A percentile compares a stretch with the other conserved stretches of the same genome.
Conservation (phyloP, 2,329 filamentous ascomycete genomes). For the Didymosphaeria variabile region DNA sequence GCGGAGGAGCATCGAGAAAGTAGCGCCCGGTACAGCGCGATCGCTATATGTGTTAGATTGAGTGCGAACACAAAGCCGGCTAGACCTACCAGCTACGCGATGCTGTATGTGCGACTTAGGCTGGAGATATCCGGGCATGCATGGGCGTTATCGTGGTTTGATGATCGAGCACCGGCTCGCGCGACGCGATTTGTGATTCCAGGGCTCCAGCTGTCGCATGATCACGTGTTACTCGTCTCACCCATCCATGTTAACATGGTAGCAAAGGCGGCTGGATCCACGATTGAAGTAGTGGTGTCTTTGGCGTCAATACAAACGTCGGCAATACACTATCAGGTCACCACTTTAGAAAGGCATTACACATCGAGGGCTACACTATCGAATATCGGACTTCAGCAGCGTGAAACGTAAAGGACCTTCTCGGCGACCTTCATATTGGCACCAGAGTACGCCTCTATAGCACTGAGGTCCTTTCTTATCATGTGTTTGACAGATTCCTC, state of each 20-base stretch:
- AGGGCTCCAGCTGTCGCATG: constrained; percentile 18
- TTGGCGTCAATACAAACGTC: no score
- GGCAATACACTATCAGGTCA: no score
- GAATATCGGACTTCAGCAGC: no score
- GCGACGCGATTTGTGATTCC: constrained; percentile 13
- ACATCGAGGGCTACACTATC: no score
- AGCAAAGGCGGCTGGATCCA: no score
- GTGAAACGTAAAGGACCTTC: no score
- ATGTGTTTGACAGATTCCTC: background rate
- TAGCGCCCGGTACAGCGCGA: constrained; percentile 77
- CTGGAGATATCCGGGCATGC: constrained; percentile 57
- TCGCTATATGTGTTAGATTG: constrained; percentile 55
- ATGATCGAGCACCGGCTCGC: constrained; percentile 18
- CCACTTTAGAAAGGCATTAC: no score
- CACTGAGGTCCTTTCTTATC: background rate
- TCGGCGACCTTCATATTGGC: no score
- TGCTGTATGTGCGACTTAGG: constrained; percentile 60
- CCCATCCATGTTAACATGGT: background rate
- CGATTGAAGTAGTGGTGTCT: no score
- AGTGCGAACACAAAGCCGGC: background rate
- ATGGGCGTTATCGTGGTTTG: constrained; percentile 25
- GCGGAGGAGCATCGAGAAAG: constrained; percentile 66
- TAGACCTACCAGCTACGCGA: constrained; percentile 59
- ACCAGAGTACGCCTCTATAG: no score
- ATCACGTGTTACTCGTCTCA: constrained; percentile 30